phyloP scores from a whole-genome alignment of 2,329 filamentous ascomycete genomes.

The Penicillium palitans region DNA sequence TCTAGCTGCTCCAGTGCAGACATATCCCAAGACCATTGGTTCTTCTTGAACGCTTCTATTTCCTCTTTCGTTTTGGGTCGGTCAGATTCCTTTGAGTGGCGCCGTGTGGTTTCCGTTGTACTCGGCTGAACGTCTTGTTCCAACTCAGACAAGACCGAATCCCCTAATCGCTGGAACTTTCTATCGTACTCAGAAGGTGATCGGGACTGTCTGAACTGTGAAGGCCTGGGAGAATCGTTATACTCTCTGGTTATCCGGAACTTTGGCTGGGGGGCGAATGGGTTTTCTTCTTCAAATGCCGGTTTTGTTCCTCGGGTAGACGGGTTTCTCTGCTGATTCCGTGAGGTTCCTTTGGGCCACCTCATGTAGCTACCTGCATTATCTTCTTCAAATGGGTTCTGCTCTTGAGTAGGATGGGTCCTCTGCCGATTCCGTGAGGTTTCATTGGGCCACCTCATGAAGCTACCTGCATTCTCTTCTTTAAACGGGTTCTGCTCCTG shows the following conservation, averaged over 20 bases:
- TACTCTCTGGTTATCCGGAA: neutral
- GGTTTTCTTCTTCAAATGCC: neutral
- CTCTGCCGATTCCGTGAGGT: neutral
- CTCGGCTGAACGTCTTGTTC: constrained; percentile 9
- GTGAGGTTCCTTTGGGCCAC: neutral
- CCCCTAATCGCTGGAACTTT: constrained; percentile 26
- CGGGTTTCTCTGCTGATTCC: neutral
- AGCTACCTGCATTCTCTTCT: neutral
- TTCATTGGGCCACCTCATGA: neutral
- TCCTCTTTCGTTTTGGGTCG: constrained; percentile 3
- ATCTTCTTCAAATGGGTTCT: neutral
- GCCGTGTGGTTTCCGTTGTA: neutral
- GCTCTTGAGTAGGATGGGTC: neutral
- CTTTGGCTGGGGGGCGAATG: neutral
- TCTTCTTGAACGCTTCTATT: constrained; percentile 14
- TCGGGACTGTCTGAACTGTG: constrained; percentile 1
- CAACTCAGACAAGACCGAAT: constrained; percentile 21
- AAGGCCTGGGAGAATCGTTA: neutral
- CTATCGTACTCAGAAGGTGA: constrained; percentile 7
- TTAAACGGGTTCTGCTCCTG: neutral
- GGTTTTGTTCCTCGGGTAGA: neutral
- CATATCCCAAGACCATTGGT: constrained; percentile 34
- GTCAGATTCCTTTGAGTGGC: neutral
- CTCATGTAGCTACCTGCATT: neutral
- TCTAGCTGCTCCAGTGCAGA: constrained; percentile 30